Evolutionary conservation across 2,329 filamentous ascomycete genomes (phyloP), one percentile per base, ranked within the genome.

Genomic region (Apiospora koreana): DNA sequence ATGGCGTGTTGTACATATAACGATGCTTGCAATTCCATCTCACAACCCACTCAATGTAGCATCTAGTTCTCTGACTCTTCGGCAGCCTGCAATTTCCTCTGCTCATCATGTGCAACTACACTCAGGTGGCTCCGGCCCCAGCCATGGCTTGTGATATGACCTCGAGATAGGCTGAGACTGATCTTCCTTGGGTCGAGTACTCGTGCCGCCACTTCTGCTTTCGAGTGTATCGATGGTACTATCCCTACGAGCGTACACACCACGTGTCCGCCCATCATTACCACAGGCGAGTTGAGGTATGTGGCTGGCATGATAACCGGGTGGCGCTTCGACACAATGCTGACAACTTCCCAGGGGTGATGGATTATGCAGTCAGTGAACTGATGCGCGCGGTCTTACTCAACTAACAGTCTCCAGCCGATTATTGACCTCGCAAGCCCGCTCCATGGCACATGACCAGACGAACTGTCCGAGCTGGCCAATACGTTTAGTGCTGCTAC

Each of bases 401-500:
- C 5, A 7, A 31, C 48, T 54, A 54, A 54, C 48, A 31, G 25
- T 21, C 6, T 14, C 48, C 48, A 79, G 77, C 77, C 41, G 77
- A 79, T 71, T 79, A 77, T 62, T 74, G 76, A 71, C 77, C 77
- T 50, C 73, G 74, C 16, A 73, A 74, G 8, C 72, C 77, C 10
- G 76, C 77, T 25, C 71, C 77, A 50, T 79, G 77, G 77, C 75
- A 77, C 66, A 79, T 79, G 75, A 78, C 79, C 69, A 75, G 76
- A 65, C 74, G 77, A 72, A 75, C 72, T 69, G 75, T 75, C 48
- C 74, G 74, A 35, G 68, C 86, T 82, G n/a, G 45, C 18, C 45
- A 46, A 23, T 46, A 23, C 45, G 21, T 23, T 21, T 46, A 46
- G 45, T 46, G 21, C 21, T n/a, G 23, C 21, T 46, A 46, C 45